Percentiles rank a stretch among this genome's conserved stretches.
Conservation (phyloP, 192 early-diverging fungal genomes). For the Phycomyces blakesleeanus region DNA sequence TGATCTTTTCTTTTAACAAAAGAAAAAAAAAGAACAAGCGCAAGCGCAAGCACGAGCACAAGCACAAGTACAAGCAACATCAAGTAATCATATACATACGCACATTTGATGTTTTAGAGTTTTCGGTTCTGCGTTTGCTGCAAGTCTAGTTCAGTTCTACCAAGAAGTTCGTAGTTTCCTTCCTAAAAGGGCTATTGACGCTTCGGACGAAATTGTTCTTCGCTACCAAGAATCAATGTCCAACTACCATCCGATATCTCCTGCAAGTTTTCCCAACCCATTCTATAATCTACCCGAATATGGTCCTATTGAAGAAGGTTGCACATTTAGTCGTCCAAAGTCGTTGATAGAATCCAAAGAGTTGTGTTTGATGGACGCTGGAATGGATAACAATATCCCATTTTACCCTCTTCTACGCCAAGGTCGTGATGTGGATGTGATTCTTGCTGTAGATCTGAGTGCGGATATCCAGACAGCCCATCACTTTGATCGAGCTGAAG, state of each 20-base stretch:
- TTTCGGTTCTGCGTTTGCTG: conserved; percentile 50
- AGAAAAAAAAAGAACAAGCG: no score
- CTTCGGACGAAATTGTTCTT: conserved; percentile 37
- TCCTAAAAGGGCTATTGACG: conserved; percentile 31
- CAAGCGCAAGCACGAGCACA: no score
- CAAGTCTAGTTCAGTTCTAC: conserved; percentile 48
- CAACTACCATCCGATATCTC: conserved; percentile 59
- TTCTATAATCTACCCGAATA: conserved; percentile 49
- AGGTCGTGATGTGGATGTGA: conserved; percentile 66
- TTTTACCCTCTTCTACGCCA: conserved; percentile 66
- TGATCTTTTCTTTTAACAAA: no score
- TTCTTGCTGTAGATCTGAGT: conserved; percentile 71
- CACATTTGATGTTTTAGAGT: conserved; percentile 15
- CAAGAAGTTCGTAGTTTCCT: conserved; percentile 42
- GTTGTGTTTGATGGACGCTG: conserved; percentile 72
- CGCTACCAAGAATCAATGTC: conserved; percentile 52
- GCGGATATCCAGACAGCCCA: conserved; percentile 65
- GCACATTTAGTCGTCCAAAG: conserved; percentile 17
- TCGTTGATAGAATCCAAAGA: conserved; percentile 30
- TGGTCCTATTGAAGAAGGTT: conserved; percentile 21
- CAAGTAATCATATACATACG: background rate
- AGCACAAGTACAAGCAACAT: no score
- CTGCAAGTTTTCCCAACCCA: conserved; percentile 65
- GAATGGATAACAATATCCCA: conserved; percentile 78
- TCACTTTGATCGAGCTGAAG: conserved; percentile 63